Evolutionary conservation across 805 yeast species (phyloP).

Genomic region (Kodamaea kakaduensis): DNA sequence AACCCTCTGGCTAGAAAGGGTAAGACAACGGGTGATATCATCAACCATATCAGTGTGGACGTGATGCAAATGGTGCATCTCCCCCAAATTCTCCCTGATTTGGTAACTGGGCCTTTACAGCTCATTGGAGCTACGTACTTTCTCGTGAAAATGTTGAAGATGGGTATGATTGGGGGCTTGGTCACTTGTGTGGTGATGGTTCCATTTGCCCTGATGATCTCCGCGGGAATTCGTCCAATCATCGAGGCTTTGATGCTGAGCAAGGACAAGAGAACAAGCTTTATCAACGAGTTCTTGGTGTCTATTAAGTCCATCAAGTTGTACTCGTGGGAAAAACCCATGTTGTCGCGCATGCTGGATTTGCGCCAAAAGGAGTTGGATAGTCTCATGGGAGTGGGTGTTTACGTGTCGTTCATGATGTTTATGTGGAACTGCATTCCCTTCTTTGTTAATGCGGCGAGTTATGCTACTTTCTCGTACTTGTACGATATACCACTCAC

Average conservation of each 20-base stretch:
- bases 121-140: constrained; percentile 25
- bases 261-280: constrained; percentile 34
- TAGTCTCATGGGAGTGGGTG: constrained; percentile 26
- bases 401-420: constrained; percentile 27
- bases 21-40: constrained; percentile 32
- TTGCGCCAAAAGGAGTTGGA: constrained; percentile 35
- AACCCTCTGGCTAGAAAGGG: constrained; percentile 29
- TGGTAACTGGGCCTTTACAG: constrained; percentile 21
- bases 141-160: constrained; percentile 31
- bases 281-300: constrained; percentile 34
- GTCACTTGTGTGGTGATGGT: constrained; percentile 27
- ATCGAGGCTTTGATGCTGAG: constrained; percentile 27
- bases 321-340: constrained; percentile 41
- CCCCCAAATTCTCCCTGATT: constrained; percentile 17
- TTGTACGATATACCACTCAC: constrained; percentile 24
- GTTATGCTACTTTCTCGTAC: constrained; percentile 26
- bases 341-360: constrained; percentile 27
- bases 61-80: constrained; percentile 15
- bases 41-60: constrained; percentile 32
- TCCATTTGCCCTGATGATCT: constrained; percentile 24
- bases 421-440: constrained; percentile 39
- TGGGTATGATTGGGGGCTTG: constrained; percentile 35
- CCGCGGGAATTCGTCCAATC: constrained; percentile 22
- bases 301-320: constrained; percentile 38
- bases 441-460: constrained; percentile 31